phyloP scores from a whole-genome alignment of 768 basidiomycete species.

The Boletus reticuloceps region DNA sequence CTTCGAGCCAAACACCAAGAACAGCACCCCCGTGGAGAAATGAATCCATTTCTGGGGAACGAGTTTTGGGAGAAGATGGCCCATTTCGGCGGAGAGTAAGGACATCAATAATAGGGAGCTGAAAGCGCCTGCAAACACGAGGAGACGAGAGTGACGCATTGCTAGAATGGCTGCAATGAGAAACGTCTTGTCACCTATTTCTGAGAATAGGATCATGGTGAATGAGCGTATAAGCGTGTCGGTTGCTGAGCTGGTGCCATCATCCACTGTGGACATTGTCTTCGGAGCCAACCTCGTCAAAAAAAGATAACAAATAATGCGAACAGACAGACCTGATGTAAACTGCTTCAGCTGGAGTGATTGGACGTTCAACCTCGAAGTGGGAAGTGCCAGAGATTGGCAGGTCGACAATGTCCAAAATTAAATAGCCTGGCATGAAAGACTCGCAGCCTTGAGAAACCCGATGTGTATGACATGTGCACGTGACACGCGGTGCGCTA shows the following conservation, averaged over 20 bases:
- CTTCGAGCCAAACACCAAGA: slow-evolving; percentile 85
- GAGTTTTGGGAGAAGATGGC: slow-evolving; percentile 82
- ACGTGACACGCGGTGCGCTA: neutral
- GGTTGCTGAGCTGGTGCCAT: slow-evolving; percentile 7
- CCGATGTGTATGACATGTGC: neutral
- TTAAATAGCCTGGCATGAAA: neutral
- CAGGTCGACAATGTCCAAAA: neutral
- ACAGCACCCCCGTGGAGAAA: slow-evolving; percentile 72
- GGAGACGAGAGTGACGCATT: slow-evolving; percentile 83
- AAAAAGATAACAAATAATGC: neutral
- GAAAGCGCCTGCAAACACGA: slow-evolving; percentile 89
- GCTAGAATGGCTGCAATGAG: slow-evolving; percentile 87
- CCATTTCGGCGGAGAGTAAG: slow-evolving; percentile 89
- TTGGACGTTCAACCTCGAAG: neutral
- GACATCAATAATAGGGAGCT: slow-evolving; percentile 91
- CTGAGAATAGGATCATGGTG: slow-evolving; percentile 88
- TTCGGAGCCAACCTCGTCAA: slow-evolving; percentile 5
- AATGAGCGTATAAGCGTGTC: slow-evolving; percentile 75
- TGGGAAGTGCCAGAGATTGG: neutral
- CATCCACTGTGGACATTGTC: slow-evolving; percentile 17
- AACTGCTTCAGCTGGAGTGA: neutral
- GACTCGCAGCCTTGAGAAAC: no score
- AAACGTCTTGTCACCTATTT: slow-evolving; percentile 96
- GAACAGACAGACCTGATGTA: neutral
- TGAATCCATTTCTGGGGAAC: slow-evolving; percentile 72